Evolutionary conservation across 139 green algal species (phyloP).

Genomic region (Desmodesmus armatus): DNA sequence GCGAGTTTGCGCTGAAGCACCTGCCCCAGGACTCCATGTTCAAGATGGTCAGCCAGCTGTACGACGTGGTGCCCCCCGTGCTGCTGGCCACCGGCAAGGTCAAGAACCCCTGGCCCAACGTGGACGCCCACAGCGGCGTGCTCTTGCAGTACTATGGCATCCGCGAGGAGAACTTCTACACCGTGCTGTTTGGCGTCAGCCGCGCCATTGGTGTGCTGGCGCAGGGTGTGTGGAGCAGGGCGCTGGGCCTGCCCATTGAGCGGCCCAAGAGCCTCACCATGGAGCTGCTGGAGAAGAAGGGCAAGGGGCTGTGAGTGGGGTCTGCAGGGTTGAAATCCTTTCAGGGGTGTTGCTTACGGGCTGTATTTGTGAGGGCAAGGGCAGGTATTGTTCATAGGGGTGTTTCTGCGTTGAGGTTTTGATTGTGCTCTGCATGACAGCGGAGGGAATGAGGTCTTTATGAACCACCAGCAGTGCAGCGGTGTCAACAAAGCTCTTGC

Average conservation of each 20-base stretch:
- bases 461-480: too few relatives aligned
- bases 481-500: too few relatives aligned
- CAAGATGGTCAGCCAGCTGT: constrained; percentile 90
- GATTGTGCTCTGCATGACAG: too few relatives aligned
- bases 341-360: too few relatives aligned
- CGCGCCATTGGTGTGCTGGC: constrained; percentile 92
- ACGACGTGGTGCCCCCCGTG: constrained; percentile 95
- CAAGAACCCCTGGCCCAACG: constrained; percentile 99
- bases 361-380: too few relatives aligned
- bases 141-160: constrained; percentile 95
- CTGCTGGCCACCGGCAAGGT: constrained; percentile 95
- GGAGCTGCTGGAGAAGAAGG: constrained; percentile 65
- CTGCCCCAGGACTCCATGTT: constrained; percentile 95
- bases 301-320: too few relatives aligned
- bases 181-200: constrained; percentile 97
- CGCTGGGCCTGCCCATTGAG: constrained; percentile 97
- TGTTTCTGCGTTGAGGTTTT: too few relatives aligned
- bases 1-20: constrained; percentile 94
- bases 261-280: constrained; percentile 96
- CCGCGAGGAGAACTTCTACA: constrained; percentile 96
- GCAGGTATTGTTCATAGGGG: too few relatives aligned
- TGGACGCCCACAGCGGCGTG: constrained; percentile 97
- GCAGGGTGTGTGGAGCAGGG: constrained; percentile 92
- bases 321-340: too few relatives aligned
- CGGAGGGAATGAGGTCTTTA: too few relatives aligned